Evolutionary conservation across 495 filamentous ascomycete genomes (phyloP), one percentile per base, ranked within the genome.

Genomic region (Tuber indicum): DNA sequence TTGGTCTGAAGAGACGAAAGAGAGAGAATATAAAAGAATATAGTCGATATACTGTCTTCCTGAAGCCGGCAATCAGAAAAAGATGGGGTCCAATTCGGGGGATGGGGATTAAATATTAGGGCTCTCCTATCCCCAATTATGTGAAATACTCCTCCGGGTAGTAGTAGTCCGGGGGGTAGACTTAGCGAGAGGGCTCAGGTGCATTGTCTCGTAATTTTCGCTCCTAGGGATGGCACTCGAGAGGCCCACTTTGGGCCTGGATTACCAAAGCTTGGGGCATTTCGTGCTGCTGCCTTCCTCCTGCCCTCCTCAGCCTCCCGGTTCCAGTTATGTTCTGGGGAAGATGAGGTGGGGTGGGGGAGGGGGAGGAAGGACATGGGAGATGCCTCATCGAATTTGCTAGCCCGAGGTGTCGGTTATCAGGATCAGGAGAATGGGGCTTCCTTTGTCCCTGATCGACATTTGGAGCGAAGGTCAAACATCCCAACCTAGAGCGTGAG

Each of bases 41-140:
- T 66, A 66, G 58, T 66, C 3, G 75, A 76, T 71, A 72, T 47
- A 14, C 52, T 72, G 76, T 49, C 62, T 66, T 79, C 45, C 66
- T 76, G 74, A 72, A 80, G 78, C 76, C 32, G 73, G 74, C 46
- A 76, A 78, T 66, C 10, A 32, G 16, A 76, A 75, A 70, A 75
- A 49, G 71, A 79, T 80, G 73, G 58, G 76, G 73, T 79, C 78
- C 71, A 66, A 58, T 74, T 79, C 42, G 78, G 49, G 62, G 71
- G 62, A 78, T 8, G 77, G 77, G 71, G 77, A 72, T 80, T 80
- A 79, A 79, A 80, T 80, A 80, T 66, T 32, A 66, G 12, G 58
- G 26, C 58, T 17, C 58, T 66, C 58, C n/a, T 66, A 66, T 32
- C 10, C n/a, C 26, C 26, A 66, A 32, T 14, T 66, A 14, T 66